These are phyloP conservation scores for Pythium aquatile DNA, from an alignment of 352 stramenopile species.

Conservation along the genomic window DNA sequence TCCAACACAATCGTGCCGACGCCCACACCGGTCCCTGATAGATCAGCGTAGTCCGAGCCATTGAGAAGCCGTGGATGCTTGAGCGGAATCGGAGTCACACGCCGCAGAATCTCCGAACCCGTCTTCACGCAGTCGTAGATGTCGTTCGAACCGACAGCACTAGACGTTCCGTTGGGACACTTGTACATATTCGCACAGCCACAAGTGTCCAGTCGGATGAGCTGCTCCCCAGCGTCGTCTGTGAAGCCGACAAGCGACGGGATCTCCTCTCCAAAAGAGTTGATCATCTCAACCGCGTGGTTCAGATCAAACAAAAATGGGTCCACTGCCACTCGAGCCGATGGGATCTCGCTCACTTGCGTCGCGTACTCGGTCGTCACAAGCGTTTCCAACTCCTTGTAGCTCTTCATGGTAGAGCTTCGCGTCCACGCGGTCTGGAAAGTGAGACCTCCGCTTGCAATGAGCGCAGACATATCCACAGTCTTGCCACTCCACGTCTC, in stretches of 20 bases:
- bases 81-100: conserved; percentile 81
- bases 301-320: conserved; percentile 92
- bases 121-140: conserved; percentile 91
- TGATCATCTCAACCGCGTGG: conserved; percentile 81
- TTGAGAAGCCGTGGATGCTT: conserved; percentile 48
- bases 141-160: conserved; percentile 50
- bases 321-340: conserved; percentile 55
- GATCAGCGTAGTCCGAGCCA: conserved; percentile 65
- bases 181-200: conserved; percentile 91
- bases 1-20: conserved; percentile 76
- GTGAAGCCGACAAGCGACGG: conserved; percentile 74
- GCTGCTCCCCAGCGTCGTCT: conserved; percentile 29
- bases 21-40: conserved; percentile 61
- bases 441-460: conserved; percentile 34
- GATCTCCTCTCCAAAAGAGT: conserved; percentile 85
- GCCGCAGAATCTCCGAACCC: conserved; percentile 86
- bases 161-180: conserved; percentile 94
- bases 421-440: conserved; percentile 77
- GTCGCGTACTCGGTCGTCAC: conserved; percentile 44
- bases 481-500: conserved; percentile 18
- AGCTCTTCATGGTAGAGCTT: conserved; percentile 62
- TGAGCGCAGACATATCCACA: conserved; percentile 18
- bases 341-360: conserved; percentile 35
- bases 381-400: conserved; percentile 62
- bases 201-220: conserved; percentile 90